Evolutionary conservation across 768 basidiomycete species (phyloP).

Genomic region (Crucibulum laeve): DNA sequence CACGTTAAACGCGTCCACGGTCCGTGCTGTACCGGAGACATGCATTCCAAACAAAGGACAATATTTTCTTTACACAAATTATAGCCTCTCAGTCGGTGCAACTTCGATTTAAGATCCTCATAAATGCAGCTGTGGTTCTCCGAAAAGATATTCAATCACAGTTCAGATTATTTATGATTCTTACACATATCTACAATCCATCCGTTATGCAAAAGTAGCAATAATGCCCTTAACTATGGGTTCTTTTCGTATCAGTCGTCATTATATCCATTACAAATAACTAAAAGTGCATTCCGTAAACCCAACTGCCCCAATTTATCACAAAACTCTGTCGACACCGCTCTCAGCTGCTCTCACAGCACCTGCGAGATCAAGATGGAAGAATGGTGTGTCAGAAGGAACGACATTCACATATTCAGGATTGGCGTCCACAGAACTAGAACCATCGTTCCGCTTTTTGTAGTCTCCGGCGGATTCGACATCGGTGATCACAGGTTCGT

Average conservation of each 20-base stretch:
- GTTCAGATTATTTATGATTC: too few species aligned
- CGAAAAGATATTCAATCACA: too few species aligned
- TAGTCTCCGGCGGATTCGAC: slow-evolving; percentile 32
- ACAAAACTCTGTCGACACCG: slow-evolving; percentile 20
- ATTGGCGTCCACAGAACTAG: slow-evolving; percentile 4
- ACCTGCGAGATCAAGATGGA: slow-evolving; percentile 82
- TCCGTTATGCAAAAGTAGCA: background rate
- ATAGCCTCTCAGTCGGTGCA: too few species aligned
- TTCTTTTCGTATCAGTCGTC: background rate
- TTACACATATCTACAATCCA: too few species aligned
- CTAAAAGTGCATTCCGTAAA: background rate
- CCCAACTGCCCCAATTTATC: background rate
- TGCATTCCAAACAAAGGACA: too few species aligned
- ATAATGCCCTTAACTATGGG: background rate
- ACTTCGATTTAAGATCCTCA: too few species aligned
- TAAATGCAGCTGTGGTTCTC: too few species aligned
- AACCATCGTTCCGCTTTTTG: slow-evolving; percentile 20
- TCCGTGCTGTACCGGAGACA: too few species aligned
- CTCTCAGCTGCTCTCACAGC: slow-evolving; percentile 71
- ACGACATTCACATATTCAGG: slow-evolving; percentile 37
- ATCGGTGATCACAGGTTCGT: slow-evolving; percentile 12
- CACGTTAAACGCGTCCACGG: background rate
- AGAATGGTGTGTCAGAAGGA: slow-evolving; percentile 67
- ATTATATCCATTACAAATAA: background rate
- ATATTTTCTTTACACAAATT: too few species aligned